phyloP scores from a whole-genome alignment of 2,329 filamentous ascomycete species.

The Verticillium longisporum region DNA sequence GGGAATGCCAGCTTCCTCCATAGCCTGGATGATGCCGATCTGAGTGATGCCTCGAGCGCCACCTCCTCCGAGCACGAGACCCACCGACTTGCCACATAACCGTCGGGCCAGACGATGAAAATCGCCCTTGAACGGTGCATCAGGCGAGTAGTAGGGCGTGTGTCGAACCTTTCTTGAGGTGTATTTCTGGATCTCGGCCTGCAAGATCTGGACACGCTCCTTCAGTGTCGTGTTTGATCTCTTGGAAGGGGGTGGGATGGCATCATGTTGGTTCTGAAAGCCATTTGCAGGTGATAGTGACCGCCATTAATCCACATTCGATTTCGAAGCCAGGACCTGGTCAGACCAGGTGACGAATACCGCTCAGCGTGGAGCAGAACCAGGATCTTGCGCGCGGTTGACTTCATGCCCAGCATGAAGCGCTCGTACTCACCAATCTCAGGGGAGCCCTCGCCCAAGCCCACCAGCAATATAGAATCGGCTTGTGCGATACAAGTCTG shows the following conservation, averaged over 20 bases:
- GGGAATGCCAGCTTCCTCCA: constrained; percentile 93
- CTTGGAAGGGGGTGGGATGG: constrained; percentile 70
- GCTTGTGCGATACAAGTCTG: constrained; percentile 96
- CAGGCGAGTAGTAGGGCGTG: constrained; percentile 80
- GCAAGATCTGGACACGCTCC: constrained; percentile 85
- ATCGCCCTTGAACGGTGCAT: constrained; percentile 91
- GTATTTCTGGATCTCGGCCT: constrained; percentile 97
- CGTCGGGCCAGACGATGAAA: constrained; percentile 88
- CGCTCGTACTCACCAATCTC: constrained; percentile 94
- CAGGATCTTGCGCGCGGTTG: constrained; percentile 86
- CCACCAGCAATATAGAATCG: constrained; percentile 90
- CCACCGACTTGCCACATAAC: constrained; percentile 89
- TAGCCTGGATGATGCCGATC: constrained; percentile 85
- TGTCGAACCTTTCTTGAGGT: constrained; percentile 89
- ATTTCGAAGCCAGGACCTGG: constrained; percentile 83
- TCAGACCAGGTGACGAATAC: constrained; percentile 78
- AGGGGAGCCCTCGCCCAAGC: constrained; percentile 81
- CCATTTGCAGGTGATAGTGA: constrained; percentile 97
- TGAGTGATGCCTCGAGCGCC: constrained; percentile 89
- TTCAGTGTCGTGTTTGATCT: constrained; percentile 82
- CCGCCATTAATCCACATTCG: constrained; percentile 97
- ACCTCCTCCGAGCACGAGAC: constrained; percentile 87
- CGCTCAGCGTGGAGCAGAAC: constrained; percentile 85
- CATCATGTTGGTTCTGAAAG: constrained; percentile 68
- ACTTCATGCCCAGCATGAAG: constrained; percentile 94